A percentile compares a stretch with the other conserved stretches of the same genome.
Conservation (phyloP, 345 rosid genomes). For the Hypericum androsaemum region DNA sequence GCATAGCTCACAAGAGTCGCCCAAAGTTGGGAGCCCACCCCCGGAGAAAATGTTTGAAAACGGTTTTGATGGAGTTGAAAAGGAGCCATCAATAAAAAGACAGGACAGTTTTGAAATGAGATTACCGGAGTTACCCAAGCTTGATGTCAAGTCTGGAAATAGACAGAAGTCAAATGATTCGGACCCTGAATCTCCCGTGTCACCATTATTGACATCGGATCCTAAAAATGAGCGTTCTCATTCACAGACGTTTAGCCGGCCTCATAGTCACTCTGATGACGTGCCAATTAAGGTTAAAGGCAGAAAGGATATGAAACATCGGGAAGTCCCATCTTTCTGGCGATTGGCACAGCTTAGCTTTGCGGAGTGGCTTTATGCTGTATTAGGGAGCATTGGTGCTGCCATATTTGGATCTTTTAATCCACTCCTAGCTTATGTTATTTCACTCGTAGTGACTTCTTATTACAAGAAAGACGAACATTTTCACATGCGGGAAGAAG, state of each 20-base stretch:
- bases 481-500: conserved; percentile 54
- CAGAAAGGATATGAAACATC: conserved; percentile 38
- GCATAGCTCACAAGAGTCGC: conserved; percentile 58
- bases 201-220: conserved; percentile 90
- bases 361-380: conserved; percentile 98
- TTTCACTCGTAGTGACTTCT: conserved; percentile 70
- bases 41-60: conserved; percentile 74
- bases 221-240: conserved; percentile 93
- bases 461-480: conserved; percentile 39
- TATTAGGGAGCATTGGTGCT: conserved; percentile 95
- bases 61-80: conserved; percentile 57
- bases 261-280: conserved; percentile 75
- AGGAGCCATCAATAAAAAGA: conserved; percentile 84
- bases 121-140: conserved; percentile 85
- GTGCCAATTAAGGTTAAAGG: conserved; percentile 38
- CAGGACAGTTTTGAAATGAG: conserved; percentile 98
- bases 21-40: conserved; percentile 59
- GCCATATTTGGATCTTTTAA: conserved; percentile 97
- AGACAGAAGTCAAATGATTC: conserved; percentile 67
- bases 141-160: conserved; percentile 66
- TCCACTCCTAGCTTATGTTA: conserved; percentile 94
- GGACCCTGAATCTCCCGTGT: conserved; percentile 97
- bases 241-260: conserved; percentile 95
- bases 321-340: conserved; percentile 78
- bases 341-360: conserved; percentile 88